Base-by-base conservation (phyloP, 345 rosid species). In the Ceriops tagal region DNA sequence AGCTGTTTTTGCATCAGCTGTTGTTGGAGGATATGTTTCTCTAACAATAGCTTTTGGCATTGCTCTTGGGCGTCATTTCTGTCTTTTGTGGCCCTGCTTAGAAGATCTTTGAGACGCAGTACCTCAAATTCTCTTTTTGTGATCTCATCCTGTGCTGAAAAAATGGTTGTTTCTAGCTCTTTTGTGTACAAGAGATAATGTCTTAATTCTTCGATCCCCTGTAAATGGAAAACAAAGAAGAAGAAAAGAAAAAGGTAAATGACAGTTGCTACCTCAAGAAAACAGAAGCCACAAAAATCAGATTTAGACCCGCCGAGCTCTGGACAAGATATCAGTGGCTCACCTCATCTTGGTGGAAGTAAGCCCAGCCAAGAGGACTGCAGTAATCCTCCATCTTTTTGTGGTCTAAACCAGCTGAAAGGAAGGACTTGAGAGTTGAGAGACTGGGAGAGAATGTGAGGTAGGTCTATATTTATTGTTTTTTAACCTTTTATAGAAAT, bases 101-200 rank as follows among this genome's bases (percentile, higher is more conserved):
- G 47, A 30, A 72, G 77, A 56, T 85, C 84, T 58, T 78, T 74
- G 79, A 87, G 66, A 52, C 78, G 81, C 34, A 75, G 6, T 34
- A 83, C 51, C 53, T 87, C 89, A 43, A 68, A 10, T 51, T 87
- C 88, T 72, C 78, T 75, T 53, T 66, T 79, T 4, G 77, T 52
- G 22, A 85, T 77, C 73, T 87, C 92, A 52, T 85, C 88, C 56
- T 76, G 85, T 0, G 92, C 89, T 32, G 85, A 62, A 24, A 74
- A 28, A 49, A 80, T 32, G 46, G 86, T 71, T 22, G 80, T 61
- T 71, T 87, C 89, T 1, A 87, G 74, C 75, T 85, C 89, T 13
- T 83, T 77, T 43, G 81, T 72, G 70, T 78, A 82, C 70, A 77
- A 53, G 16, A 85, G 68, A 28, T 80, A 70, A 51, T 79, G 81